A percentile compares a stretch with the other conserved stretches of the same genome.
phyloP scores from a whole-genome alignment of 768 basidiomycete species.

The Phylloporus arenicola region DNA sequence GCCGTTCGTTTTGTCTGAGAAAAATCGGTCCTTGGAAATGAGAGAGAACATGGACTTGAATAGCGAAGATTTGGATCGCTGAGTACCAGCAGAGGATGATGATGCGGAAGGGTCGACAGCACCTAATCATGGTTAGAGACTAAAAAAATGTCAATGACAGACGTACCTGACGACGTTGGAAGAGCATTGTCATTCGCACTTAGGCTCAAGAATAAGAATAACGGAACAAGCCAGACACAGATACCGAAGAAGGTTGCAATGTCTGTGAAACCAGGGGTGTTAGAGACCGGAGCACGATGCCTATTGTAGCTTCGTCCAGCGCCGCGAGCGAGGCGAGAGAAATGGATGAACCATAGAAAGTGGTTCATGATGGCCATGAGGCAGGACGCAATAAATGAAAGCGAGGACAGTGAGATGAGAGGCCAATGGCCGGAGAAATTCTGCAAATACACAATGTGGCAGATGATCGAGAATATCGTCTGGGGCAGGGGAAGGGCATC shows the following conservation, averaged over 20 bases:
- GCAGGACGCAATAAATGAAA: conserved; percentile 82
- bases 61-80: conserved; percentile 54
- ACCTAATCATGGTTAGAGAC: conserved; percentile 6
- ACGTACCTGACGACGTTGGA: conserved; percentile 58
- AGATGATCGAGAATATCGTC: conserved; percentile 71
- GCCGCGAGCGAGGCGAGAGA: conserved; percentile 65
- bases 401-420: conserved; percentile 82
- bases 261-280: conserved; percentile 54
- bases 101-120: conserved; percentile 19
- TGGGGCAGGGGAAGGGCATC: conserved; percentile 78
- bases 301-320: conserved; percentile 46
- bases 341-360: conserved; percentile 96
- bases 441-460: conserved; percentile 85
- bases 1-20: conserved; percentile 53
- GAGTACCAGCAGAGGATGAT: conserved; percentile 24
- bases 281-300: conserved; percentile 37
- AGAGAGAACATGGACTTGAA: conserved; percentile 59
- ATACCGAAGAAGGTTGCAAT: conserved; percentile 80
- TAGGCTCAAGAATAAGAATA: conserved; percentile 92
- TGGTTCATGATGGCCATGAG: conserved; percentile 82
- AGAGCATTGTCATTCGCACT: conserved; percentile 97
- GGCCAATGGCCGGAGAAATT: conserved; percentile 93
- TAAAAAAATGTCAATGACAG: background rate
- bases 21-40: conserved; percentile 37
- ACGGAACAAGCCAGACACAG: conserved; percentile 84